These are phyloP conservation scores for Chytridiales sp. DNA, from an alignment of 371 early-diverging fungal species.

Conservation along the genomic window DNA sequence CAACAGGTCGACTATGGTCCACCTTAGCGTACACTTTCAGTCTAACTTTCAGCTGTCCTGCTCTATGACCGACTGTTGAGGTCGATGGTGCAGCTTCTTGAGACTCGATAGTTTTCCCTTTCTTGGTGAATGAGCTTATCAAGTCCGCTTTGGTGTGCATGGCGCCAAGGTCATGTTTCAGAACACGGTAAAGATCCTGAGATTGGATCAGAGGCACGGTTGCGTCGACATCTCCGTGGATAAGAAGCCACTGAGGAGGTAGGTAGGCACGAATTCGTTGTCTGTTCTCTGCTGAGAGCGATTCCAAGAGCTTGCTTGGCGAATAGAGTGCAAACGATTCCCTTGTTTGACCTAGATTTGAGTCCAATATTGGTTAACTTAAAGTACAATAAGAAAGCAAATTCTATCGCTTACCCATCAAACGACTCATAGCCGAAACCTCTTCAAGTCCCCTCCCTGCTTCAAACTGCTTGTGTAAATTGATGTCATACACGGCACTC, in stretches of 20 bases:
- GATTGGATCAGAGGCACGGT: slow-evolving; percentile 24
- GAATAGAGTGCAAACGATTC: slow-evolving; percentile 11
- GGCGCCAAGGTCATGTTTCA: slow-evolving; percentile 17
- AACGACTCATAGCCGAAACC: slow-evolving; percentile 69
- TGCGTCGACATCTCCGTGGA: slow-evolving; percentile 27
- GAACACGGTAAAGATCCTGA: slow-evolving; percentile 12
- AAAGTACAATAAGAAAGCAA: background rate
- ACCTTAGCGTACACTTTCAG: slow-evolving; percentile 16
- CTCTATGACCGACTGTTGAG: too few relatives aligned
- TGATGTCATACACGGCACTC: slow-evolving; percentile 68
- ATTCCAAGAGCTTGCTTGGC: slow-evolving; percentile 14
- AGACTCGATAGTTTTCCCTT: too few relatives aligned
- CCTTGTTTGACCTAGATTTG: background rate
- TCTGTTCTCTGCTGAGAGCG: background rate
- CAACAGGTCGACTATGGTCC: slow-evolving; percentile 24
- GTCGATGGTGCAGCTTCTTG: too few relatives aligned
- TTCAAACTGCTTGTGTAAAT: slow-evolving; percentile 63
- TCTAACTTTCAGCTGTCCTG: too few relatives aligned
- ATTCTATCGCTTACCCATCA: slow-evolving; percentile 52
- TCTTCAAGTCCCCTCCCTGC: slow-evolving; percentile 66
- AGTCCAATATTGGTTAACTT: too few relatives aligned
- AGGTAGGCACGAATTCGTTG: slow-evolving; percentile 1
- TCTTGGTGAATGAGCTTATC: too few relatives aligned
- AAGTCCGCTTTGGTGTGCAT: background rate
- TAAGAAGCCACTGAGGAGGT: slow-evolving; percentile 25